Evolutionary conservation across 169 alveolate species (phyloP), one percentile per base, ranked within the genome.

Genomic region (Cyclospora cayetanensis): DNA sequence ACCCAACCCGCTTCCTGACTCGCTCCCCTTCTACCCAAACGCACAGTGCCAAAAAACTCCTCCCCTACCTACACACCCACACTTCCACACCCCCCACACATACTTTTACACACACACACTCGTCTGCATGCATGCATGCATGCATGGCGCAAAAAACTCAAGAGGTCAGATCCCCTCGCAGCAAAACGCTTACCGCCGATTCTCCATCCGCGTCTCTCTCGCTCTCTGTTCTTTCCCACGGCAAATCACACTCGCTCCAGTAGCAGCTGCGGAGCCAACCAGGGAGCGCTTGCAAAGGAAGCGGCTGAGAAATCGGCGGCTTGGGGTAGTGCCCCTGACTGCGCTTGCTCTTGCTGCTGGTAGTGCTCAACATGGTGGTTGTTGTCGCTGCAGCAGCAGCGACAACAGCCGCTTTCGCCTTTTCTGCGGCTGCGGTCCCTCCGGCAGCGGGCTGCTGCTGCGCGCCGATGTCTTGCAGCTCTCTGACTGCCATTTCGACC

Each of bases 401-500:
- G 22, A 22, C 74, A 39, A 15, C 50, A 27, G 43, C 74, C 60
- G 25, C 86, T 2, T 55, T 86, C 31, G 83, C 92, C 4, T 70
- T 35, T 9, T 4, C 53, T 9, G 37, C 50, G 43, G 34, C 60
- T 39, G 66, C 70, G 15, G 31, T 39, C 37, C 43, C 25, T 20
- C 43, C 76, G 43, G 77, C 86, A 18, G 63, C 74, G 9, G 80
- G 76, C 86, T 87, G 92, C 60, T 77, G 65, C 37, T 63, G 66
- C 31, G 83, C 92, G 15, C 86, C 85, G 53, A 55, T 42, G 22
- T 66, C 92, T 12, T 41, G 83, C 60, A 87, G 77, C 92, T 87
- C 92, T 27, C 92, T 2, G 42, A 87, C 92, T 2, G 80, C 79
- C 87, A 87, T 72, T 55, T 87, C 92, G 35, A 66, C 92, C 65